phyloP scores from a whole-genome alignment of 2,329 filamentous ascomycete species.

The Dactylellina parvicollis region DNA sequence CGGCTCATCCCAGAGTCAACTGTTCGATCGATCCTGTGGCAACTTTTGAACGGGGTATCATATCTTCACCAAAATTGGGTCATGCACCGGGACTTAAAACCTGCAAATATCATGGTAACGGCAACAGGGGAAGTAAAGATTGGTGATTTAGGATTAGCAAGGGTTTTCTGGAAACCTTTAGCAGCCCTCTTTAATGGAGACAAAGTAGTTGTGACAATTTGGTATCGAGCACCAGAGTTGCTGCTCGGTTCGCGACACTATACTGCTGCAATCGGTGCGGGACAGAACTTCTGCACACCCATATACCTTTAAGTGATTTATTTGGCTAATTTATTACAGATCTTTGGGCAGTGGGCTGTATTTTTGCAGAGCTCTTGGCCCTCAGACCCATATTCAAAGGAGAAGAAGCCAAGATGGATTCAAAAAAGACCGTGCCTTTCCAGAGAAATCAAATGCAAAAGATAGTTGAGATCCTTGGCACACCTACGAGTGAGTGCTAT shows the following conservation, averaged over 20 bases:
- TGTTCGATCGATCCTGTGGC: conserved; percentile 93
- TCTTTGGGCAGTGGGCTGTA: conserved; percentile 97
- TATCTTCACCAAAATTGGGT: conserved; percentile 98
- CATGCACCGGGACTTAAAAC: conserved; percentile 93
- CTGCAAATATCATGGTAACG: conserved; percentile 98
- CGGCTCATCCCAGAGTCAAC: conserved; percentile 86
- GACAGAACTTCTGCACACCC: background rate
- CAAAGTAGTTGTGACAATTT: conserved; percentile 98
- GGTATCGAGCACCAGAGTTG: conserved; percentile 96
- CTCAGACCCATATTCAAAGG: conserved; percentile 96
- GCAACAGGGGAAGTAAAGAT: conserved; percentile 90
- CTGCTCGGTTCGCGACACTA: conserved; percentile 94
- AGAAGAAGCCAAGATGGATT: conserved; percentile 98
- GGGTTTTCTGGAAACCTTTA: conserved; percentile 91
- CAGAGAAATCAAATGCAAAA: conserved; percentile 99
- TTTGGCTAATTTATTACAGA: conserved; percentile 64
- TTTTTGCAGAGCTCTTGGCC: conserved; percentile 92
- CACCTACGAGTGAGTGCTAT: conserved; percentile 72
- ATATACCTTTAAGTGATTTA: background rate
- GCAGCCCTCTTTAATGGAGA: conserved; percentile 92
- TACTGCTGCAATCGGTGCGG: conserved; percentile 78
- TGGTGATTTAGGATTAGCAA: conserved; percentile 89
- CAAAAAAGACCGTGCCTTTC: conserved; percentile 96
- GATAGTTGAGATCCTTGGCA: conserved; percentile 94
- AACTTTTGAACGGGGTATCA: conserved; percentile 91